phyloP scores from a whole-genome alignment of 164 flowering plant genomes.

The Chimonanthus praecox region DNA sequence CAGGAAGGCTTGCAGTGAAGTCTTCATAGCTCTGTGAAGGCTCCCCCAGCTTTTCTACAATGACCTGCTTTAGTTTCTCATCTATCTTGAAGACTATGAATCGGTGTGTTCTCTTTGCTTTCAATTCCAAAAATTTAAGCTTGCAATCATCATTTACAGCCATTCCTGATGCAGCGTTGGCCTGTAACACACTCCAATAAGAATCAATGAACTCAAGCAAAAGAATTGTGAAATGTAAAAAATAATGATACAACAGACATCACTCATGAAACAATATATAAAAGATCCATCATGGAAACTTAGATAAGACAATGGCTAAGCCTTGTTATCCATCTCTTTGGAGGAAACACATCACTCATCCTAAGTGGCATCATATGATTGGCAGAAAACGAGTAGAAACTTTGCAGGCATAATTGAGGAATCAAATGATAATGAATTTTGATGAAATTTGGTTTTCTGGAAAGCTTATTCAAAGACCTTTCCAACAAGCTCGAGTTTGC shows the following conservation, averaged over 20 bases:
- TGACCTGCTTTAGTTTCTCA: constrained; percentile 33
- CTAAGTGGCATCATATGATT: neutral
- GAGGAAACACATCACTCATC: neutral
- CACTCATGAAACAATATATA: neutral
- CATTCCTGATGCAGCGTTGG: constrained; percentile 33
- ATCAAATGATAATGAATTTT: no score
- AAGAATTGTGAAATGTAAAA: no score
- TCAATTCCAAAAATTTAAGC: constrained; percentile 33
- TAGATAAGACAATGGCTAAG: neutral
- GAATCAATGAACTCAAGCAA: neutral
- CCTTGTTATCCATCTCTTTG: neutral
- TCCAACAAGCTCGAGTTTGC: no score
- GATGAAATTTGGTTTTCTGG: no score
- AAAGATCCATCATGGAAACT: neutral
- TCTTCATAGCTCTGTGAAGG: constrained; percentile 35
- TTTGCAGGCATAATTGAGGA: no score
- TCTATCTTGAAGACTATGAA: constrained; percentile 30
- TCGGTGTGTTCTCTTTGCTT: constrained; percentile 32
- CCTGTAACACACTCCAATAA: constrained; percentile 11
- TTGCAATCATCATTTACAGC: constrained; percentile 42
- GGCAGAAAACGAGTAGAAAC: no score
- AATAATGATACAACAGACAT: neutral
- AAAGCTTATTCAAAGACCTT: no score
- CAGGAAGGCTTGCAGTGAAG: constrained; percentile 37
- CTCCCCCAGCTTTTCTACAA: constrained; percentile 41